phyloP scores from a whole-genome alignment of 2,329 filamentous ascomycete genomes.

The Aphanocladium album region DNA sequence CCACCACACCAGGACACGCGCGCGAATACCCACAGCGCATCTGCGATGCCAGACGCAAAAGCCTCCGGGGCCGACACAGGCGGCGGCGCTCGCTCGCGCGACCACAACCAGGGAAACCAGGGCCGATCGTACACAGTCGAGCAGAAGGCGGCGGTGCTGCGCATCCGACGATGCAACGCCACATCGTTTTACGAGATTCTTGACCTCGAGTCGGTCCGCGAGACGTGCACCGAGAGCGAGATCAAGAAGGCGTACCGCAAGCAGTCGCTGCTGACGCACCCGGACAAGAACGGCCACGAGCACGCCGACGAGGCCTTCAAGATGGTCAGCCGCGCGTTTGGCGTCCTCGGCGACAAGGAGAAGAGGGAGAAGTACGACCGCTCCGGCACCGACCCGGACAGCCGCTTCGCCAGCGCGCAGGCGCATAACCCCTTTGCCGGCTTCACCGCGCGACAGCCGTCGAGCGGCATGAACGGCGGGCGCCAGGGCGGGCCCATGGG shows the following conservation, averaged over 20 bases:
- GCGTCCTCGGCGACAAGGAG: conserved; percentile 86
- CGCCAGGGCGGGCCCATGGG: conserved; percentile 30
- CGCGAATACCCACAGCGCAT: background rate
- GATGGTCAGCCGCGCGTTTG: conserved; percentile 91
- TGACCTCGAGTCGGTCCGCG: conserved; percentile 59
- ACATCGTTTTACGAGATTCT: conserved; percentile 97
- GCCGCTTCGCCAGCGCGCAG: conserved; percentile 65
- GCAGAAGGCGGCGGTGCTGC: conserved; percentile 85
- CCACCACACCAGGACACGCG: background rate
- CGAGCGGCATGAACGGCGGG: conserved; percentile 34
- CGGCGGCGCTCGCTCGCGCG: conserved; percentile 45
- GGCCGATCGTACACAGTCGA: conserved; percentile 78
- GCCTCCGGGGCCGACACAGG: conserved; percentile 51
- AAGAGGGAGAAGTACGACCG: conserved; percentile 86
- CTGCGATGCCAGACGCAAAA: conserved; percentile 32
- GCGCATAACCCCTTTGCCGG: conserved; percentile 24
- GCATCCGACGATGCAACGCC: conserved; percentile 76
- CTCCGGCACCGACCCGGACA: conserved; percentile 89
- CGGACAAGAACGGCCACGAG: conserved; percentile 96
- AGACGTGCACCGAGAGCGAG: conserved; percentile 69
- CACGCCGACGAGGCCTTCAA: conserved; percentile 98
- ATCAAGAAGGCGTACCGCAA: conserved; percentile 99
- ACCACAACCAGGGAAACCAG: conserved; percentile 72
- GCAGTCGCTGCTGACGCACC: conserved; percentile 88
- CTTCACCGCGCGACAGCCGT: conserved; percentile 29